Percentiles rank a stretch among this genome's conserved stretches.
phyloP scores from a whole-genome alignment of 768 basidiomycete species.

The Kwoniella mangroviensis region DNA sequence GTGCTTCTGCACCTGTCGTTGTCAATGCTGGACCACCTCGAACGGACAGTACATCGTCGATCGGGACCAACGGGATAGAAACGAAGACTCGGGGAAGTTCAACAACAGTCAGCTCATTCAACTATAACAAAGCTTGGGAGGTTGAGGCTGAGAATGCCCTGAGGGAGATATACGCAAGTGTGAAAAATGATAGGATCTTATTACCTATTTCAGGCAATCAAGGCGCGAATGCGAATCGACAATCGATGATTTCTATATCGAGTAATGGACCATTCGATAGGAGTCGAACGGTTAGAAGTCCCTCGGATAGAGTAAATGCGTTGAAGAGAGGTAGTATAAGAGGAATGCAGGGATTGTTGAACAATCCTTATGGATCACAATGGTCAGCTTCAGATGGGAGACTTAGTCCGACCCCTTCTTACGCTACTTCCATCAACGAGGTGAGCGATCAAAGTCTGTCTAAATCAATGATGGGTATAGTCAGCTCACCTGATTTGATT shows the following conservation, averaged over 20 bases:
- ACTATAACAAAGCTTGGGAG: conserved; percentile 70
- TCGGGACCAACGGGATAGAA: conserved; percentile 11
- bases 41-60: conserved; percentile 18
- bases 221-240: conserved; percentile 21
- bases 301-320: conserved; percentile 65
- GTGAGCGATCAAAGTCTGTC: conserved; percentile 33
- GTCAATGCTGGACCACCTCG: conserved; percentile 13
- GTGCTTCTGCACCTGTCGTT: conserved; percentile 41
- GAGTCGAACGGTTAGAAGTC: conserved; percentile 61
- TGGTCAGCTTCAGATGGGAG: conserved; percentile 71
- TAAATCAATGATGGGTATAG: conserved; percentile 55
- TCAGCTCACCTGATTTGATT: background rate
- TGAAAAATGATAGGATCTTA: conserved; percentile 87
- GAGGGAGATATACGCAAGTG: conserved; percentile 93
- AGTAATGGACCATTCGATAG: conserved; percentile 58
- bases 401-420: conserved; percentile 92
- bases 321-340: conserved; percentile 91
- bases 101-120: conserved; percentile 44
- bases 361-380: conserved; percentile 73
- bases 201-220: conserved; percentile 64
- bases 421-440: conserved; percentile 85
- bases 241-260: conserved; percentile 34
- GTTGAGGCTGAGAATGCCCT: conserved; percentile 81
- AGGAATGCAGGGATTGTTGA: conserved; percentile 78
- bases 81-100: conserved; percentile 28